Evolutionary conservation across 495 filamentous ascomycete species (phyloP).

Genomic region (Schizothecium vesticola): DNA sequence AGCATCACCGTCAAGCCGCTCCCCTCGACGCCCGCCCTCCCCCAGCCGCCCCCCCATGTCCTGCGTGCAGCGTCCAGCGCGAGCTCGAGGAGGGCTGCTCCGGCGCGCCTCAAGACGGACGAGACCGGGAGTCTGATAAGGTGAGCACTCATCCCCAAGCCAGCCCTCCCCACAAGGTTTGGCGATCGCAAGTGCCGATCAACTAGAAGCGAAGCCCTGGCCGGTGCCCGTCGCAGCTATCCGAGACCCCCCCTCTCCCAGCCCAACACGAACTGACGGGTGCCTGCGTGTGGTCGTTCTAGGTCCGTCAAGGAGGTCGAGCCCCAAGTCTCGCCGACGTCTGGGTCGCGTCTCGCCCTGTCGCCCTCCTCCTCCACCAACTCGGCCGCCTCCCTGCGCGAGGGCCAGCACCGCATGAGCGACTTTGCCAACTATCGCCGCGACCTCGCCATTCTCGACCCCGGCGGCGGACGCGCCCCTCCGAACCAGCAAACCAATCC

Average conservation of each 20-base stretch:
- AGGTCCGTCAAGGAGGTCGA: conserved; percentile 39
- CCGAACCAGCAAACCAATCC: conserved; percentile 51
- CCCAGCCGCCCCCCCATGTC: conserved; percentile 41
- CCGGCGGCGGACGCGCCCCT: conserved; percentile 45
- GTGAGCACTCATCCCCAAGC: conserved; percentile 24
- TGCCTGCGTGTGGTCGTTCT: conserved; percentile 22
- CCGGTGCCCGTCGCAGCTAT: conserved; percentile 21
- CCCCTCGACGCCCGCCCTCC: conserved; percentile 42
- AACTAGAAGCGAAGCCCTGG: not conserved
- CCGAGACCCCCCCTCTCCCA: conserved; percentile 1
- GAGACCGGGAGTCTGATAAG: conserved; percentile 41
- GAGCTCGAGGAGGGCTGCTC: conserved; percentile 41
- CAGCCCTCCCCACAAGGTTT: not conserved
- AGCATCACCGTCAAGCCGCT: conserved; percentile 52
- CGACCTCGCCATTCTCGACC: conserved; percentile 64
- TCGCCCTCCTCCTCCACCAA: conserved; percentile 44
- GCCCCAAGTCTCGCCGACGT: conserved; percentile 47
- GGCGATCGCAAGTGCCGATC: not conserved
- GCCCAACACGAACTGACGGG: conserved; percentile 21
- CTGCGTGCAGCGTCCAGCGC: conserved; percentile 28
- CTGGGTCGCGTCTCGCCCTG: conserved; percentile 38
- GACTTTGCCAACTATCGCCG: conserved; percentile 59
- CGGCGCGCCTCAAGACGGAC: conserved; percentile 53
- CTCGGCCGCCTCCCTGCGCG: conserved; percentile 41
- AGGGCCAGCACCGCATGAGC: conserved; percentile 7